A percentile compares a stretch with the other conserved stretches of the same genome.
phyloP scores from a whole-genome alignment of 1,284 basidiomycete species.

The Moesziomyces parantarcticus region DNA sequence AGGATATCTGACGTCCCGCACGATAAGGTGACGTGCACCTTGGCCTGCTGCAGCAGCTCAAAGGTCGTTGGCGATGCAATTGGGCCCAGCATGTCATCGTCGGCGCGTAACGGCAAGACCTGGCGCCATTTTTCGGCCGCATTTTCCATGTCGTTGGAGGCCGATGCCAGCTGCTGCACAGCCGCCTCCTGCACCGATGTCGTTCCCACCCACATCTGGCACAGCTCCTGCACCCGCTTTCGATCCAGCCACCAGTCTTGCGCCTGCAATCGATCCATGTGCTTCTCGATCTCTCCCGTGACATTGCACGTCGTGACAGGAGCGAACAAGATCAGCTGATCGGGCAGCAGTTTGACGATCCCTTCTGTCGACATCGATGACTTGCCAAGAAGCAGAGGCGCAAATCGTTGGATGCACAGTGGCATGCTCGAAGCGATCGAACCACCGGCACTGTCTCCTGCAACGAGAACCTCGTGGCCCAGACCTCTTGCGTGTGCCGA shows the following conservation, averaged over 20 bases:
- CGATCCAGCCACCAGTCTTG: conserved; percentile 8
- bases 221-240: neutral
- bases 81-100: conserved; percentile 2
- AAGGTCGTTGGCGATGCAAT: neutral
- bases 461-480: conserved; percentile 9
- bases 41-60: neutral
- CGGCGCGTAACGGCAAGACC: neutral
- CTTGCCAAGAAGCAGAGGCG: conserved; percentile 2
- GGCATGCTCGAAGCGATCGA: conserved; percentile 8
- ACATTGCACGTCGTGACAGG: conserved; percentile 3
- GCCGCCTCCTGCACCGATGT: neutral
- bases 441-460: conserved; percentile 12
- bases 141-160: neutral
- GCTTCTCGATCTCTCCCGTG: neutral
- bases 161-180: neutral
- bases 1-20: conserved; percentile 6
- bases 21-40: conserved; percentile 3
- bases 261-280: conserved; percentile 1
- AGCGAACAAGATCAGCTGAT: conserved; percentile 8
- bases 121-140: conserved; percentile 4
- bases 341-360: conserved; percentile 1
- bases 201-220: conserved; percentile 1
- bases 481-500: neutral
- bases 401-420: conserved; percentile 5
- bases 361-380: neutral